Base-by-base conservation (phyloP, 2,329 filamentous ascomycete genomes). In the Xylaria sp. region DNA sequence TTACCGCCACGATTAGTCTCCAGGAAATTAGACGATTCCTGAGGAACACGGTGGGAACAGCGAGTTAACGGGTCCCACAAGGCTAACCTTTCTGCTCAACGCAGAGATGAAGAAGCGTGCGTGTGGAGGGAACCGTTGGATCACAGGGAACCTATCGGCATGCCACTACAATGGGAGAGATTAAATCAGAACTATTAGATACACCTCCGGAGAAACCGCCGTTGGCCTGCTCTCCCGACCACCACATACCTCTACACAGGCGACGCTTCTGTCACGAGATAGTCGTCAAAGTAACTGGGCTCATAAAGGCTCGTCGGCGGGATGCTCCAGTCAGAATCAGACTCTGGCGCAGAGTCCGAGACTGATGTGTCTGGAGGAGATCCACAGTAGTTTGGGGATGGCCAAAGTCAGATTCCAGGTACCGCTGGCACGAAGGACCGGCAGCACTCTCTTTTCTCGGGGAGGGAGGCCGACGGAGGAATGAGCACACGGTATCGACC, bases 31-130 rank as follows among this genome's bases (percentile, higher is more conserved):
- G 80, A 82, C 79, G 84, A 82, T 84, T 83, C 82, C 83, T 83
- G 80, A 82, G 78, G 50, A 71, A 71, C 80, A 78, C 78, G 78
- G 83, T 84, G 84, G 87, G 85, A 89, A 85, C 83, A 85, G 87
- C 87, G 87, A 89, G 86, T 82, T 86, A 89, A 89, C 86, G 87
- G 88, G 86, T 89, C 87, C 87, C 85, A 87, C 84, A 78, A 77
- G 78, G 80, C 79, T 82, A 81, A 70, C 70, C 70, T 75, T 64
- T 79, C 71, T 80, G 79, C 80, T 82, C 79, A 75, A 78, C 79
- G 74, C 73, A 75, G 75, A 82, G 79, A 65, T 74, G 78, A 80
- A 83, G 80, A 82, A 81, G 80, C 82, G 82, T 80, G 79, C 81
- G 79, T 78, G 81, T 80, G 78, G 80, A 81, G 81, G 73, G 74